These are phyloP conservation scores for Cutaneotrichosporon dermatis DNA, from an alignment of 1,284 basidiomycete species.

Conservation along the genomic window DNA sequence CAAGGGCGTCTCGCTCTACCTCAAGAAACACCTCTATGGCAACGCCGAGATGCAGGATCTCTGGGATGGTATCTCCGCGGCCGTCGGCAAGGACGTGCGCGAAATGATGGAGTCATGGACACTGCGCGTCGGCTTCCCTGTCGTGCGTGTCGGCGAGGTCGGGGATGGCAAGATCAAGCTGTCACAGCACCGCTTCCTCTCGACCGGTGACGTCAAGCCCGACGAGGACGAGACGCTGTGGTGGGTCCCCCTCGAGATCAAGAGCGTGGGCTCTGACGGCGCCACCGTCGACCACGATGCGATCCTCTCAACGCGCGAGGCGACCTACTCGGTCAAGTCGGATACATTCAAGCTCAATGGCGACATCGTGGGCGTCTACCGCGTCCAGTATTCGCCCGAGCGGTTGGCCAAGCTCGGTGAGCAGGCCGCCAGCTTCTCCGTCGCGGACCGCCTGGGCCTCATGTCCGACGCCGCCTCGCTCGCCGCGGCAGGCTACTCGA, in stretches of 20 bases:
- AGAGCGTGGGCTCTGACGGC: conserved; percentile 54
- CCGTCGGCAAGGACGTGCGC: conserved; percentile 72
- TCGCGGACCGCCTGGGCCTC: conserved; percentile 82
- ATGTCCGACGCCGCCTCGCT: conserved; percentile 76
- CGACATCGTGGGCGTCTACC: conserved; percentile 80
- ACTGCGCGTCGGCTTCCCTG: conserved; percentile 80
- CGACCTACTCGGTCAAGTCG: conserved; percentile 60
- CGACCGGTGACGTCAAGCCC: conserved; percentile 69
- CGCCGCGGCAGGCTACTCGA: conserved; percentile 70
- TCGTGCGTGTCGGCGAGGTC: conserved; percentile 78
- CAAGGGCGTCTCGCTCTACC: conserved; percentile 82
- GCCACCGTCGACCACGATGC: conserved; percentile 59
- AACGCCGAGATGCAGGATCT: conserved; percentile 84
- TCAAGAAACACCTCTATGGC: conserved; percentile 77
- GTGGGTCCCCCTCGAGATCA: conserved; percentile 72
- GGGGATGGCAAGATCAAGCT: conserved; percentile 62
- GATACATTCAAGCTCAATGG: conserved; percentile 81
- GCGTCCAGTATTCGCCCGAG: conserved; percentile 80
- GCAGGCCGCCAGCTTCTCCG: conserved; percentile 73
- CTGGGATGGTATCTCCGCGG: conserved; percentile 79
- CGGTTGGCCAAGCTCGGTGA: conserved; percentile 71
- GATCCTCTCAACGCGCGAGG: conserved; percentile 68
- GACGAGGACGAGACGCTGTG: conserved; percentile 90
- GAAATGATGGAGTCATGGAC: conserved; percentile 91
- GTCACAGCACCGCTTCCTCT: conserved; percentile 88